phyloP scores from a whole-genome alignment of 2,329 filamentous ascomycete genomes.

The Aspergillus glaucus region DNA sequence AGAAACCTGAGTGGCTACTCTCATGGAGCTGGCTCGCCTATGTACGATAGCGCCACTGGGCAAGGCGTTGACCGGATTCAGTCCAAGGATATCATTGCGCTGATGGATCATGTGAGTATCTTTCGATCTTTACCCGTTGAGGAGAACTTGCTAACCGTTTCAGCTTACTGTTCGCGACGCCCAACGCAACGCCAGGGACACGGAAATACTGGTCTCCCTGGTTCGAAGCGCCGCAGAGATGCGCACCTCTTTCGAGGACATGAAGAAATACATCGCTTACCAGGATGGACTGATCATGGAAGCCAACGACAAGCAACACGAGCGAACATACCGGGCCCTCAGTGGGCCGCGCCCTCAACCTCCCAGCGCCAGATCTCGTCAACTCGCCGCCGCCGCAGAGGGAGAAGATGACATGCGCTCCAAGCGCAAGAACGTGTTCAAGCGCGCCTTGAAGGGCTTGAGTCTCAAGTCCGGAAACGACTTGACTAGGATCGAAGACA shows the following conservation, averaged over 20 bases:
- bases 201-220: conserved; percentile 89
- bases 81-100: conserved; percentile 89
- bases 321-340: conserved; percentile 75
- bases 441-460: conserved; percentile 83
- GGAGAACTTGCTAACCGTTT: conserved; percentile 19
- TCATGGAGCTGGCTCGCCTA: conserved; percentile 79
- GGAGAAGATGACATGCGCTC: conserved; percentile 54
- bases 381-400: conserved; percentile 41
- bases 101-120: conserved; percentile 83
- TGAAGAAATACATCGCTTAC: conserved; percentile 85
- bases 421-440: conserved; percentile 92
- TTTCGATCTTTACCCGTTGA: not conserved
- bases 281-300: conserved; percentile 86
- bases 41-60: conserved; percentile 86
- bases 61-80: conserved; percentile 85
- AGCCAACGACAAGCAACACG: conserved; percentile 79
- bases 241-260: conserved; percentile 91
- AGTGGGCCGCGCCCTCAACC: conserved; percentile 82
- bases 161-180: conserved; percentile 91
- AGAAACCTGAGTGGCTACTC: conserved; percentile 83
- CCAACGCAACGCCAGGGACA: conserved; percentile 90
- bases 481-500: conserved; percentile 78
- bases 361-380: conserved; percentile 54
- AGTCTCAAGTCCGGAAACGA: conserved; percentile 84
- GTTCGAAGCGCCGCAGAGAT: conserved; percentile 93